Base-by-base conservation (phyloP, 2,329 filamentous ascomycete species). In the Fusarium phyllophilum region DNA sequence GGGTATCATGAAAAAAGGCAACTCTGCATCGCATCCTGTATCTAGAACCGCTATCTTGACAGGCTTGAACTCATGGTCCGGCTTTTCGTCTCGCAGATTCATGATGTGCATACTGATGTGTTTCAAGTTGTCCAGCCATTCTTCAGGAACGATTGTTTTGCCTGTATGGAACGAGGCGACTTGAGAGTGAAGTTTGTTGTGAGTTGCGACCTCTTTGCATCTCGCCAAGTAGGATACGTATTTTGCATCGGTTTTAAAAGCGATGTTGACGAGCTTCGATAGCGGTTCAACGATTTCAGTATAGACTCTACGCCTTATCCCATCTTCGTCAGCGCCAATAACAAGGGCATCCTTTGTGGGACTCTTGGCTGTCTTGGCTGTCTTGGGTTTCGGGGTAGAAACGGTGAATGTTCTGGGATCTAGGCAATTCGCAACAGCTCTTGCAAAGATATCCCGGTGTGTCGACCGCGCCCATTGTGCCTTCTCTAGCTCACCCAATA, bases 261-360 rank as follows among this genome's bases (percentile, higher is more conserved):
- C 56, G 4, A 59, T 38, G 0, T 59, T 59, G 15, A 59, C 56
- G 0, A 59, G 15, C 1, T 38, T 59, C 0, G 56, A 34, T 0
- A 59, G 12, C 2, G 56, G 56, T 9, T 59, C 34, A 7, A 59
- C 56, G 1, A 51, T 2, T 1, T 51, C 20, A 5, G 20, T 26
- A 14, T 51, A 59, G 2, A 59, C n/a, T 1, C 24, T 38, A 0
- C 44, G 56, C 2, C 56, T 24, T 8, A 14, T 6, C 0, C 33
- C 34, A 9, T 13, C 12, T 2, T 31, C 51, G 1, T 3, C 2
- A 0, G 12, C 4, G 4, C 6, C 14, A 3, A 8, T 4, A 11
- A 5, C 1, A 31, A 4, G 9, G 3, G 0, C 8, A 8, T 8
- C 8, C 0, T 12, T 39, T 10, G 34, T 3, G 2, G 49, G 26